Base-by-base conservation (phyloP, 2,329 filamentous ascomycete genomes). In the Polychaeton citri region DNA sequence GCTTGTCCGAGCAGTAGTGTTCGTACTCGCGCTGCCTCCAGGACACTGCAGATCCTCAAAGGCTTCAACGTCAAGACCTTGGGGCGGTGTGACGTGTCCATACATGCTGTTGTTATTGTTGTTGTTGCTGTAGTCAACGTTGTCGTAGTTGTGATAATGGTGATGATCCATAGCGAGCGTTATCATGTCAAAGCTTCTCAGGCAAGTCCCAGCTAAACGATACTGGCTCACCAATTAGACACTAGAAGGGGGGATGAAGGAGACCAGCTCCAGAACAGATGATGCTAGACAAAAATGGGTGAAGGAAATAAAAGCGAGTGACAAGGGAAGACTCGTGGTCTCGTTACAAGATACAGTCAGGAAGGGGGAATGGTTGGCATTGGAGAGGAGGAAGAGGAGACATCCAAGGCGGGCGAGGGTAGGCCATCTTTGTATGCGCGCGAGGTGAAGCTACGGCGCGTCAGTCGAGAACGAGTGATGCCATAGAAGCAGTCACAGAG, bases 1-100 rank as follows among this genome's bases (percentile, higher is more conserved):
- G 28, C 48, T 38, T 19, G 38, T 40, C 21, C 44, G 47, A 35
- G 40, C 50, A n/a, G 50, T 48, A 9, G 46, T 43, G 28, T 43
- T 36, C 9, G 50, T 53, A 41, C 52, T 50, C 24, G 47, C 51
- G 39, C 51, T 57, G 40, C 51, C 52, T 35, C 46, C 48, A 20
- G 49, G 45, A 44, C 48, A 53, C 34, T 43, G 48, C 33, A 46
- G 34, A 31, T 44, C 42, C 19, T 48, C 42, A 37, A 43, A 51
- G 24, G 43, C 43, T 33, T 45, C 44, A 18, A 43, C 33, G n/a
- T 47, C 48, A 37, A 57, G 47, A 31, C 55, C 47, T 24, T 54
- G 51, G 21, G 63, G 63, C 19, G 64, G 64, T 34, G 64, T 68
- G 41, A 60, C 51, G 37, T 65, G 61, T 48, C 62, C 60, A 47